A percentile compares a stretch with the other conserved stretches of the same genome.
Evolutionary conservation across 2,329 filamentous ascomycete genomes (phyloP).

Genomic region (Domatiomyces globalis): DNA sequence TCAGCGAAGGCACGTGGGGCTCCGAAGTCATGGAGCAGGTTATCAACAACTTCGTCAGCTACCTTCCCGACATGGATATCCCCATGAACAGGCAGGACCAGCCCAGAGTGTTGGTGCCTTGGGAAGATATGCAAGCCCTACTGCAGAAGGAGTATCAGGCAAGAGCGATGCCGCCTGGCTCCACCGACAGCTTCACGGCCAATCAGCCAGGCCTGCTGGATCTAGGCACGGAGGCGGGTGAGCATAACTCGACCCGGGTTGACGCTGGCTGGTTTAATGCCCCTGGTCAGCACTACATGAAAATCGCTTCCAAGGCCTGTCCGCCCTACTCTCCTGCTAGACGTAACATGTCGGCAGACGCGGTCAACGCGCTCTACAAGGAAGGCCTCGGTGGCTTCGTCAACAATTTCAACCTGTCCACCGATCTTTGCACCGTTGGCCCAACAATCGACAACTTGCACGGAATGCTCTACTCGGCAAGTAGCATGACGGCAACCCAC

Average conservation of each 20-base stretch:
- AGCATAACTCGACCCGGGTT: conserved; percentile 14
- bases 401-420: conserved; percentile 46
- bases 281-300: conserved; percentile 43
- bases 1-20: conserved; percentile 28
- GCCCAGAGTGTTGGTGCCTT: conserved; percentile 46
- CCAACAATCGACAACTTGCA: conserved; percentile 49
- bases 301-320: conserved; percentile 43
- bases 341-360: conserved; percentile 29
- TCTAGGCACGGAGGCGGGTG: conserved; percentile 7
- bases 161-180: conserved; percentile 31
- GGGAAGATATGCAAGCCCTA: conserved; percentile 40
- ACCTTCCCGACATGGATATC: conserved; percentile 52
- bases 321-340: conserved; percentile 45
- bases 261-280: conserved; percentile 36
- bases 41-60: conserved; percentile 38
- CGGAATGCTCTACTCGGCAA: conserved; percentile 49
- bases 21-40: conserved; percentile 30
- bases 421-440: conserved; percentile 52
- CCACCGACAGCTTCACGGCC: conserved; percentile 30
- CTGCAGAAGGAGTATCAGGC: conserved; percentile 35
- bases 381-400: conserved; percentile 44
- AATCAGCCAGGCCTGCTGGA: conserved; percentile 26
- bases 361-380: conserved; percentile 16
- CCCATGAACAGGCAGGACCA: conserved; percentile 53
- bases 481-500: conserved; percentile 43